phyloP scores from a whole-genome alignment of 345 rosid genomes.

The Citrus sinensis region DNA sequence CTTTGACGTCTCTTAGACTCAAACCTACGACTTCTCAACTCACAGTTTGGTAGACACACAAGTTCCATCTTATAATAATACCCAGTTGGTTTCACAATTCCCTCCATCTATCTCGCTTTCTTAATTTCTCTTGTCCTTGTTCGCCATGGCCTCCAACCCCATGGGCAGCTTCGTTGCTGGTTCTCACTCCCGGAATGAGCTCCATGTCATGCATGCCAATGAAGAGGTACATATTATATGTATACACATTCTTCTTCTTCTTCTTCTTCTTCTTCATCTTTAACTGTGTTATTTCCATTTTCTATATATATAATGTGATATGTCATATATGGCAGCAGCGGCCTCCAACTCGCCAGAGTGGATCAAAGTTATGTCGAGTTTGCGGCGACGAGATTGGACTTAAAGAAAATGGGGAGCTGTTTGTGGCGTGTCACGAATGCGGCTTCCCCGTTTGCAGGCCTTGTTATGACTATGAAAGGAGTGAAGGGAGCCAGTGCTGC shows the following conservation, averaged over 20 bases:
- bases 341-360: constrained; percentile 36
- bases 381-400: constrained; percentile 77
- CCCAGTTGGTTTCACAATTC: constrained; percentile 12
- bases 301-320: background rate
- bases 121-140: background rate
- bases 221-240: constrained; percentile 33
- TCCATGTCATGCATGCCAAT: constrained; percentile 18
- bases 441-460: constrained; percentile 85
- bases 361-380: constrained; percentile 51
- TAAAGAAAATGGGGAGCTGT: constrained; percentile 50
- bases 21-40: constrained; percentile 71
- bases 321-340: constrained; percentile 29
- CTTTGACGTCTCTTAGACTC: constrained; percentile 58
- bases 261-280: background rate
- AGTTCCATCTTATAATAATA: background rate
- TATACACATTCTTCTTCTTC: background rate
- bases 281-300: background rate
- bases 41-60: constrained; percentile 68
- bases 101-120: constrained; percentile 22
- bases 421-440: constrained; percentile 78
- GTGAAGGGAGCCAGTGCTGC: constrained; percentile 83
- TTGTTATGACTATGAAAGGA: constrained; percentile 88
- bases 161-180: constrained; percentile 49
- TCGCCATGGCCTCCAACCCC: constrained; percentile 47
- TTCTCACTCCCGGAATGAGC: constrained; percentile 31